A percentile compares a stretch with the other conserved stretches of the same genome.
Conservation (phyloP, 805 yeast species). For the Phaffomyces thermotolerans region DNA sequence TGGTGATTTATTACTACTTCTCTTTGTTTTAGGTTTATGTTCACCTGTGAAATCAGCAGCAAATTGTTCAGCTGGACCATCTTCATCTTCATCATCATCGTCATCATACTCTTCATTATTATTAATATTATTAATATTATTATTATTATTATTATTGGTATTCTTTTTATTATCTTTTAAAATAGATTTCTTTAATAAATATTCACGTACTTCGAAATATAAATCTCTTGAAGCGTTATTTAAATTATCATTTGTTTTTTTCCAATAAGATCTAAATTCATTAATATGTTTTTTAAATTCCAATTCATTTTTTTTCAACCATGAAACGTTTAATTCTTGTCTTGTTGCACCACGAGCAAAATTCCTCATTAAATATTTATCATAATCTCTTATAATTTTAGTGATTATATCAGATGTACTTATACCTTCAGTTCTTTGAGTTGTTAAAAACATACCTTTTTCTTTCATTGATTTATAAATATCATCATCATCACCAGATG, state of each 20-base stretch:
- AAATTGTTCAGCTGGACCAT: slow-evolving; percentile 12
- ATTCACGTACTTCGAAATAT: slow-evolving; percentile 78
- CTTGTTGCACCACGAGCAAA: slow-evolving; percentile 97
- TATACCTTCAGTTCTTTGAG: slow-evolving; percentile 95
- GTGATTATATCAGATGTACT: slow-evolving; percentile 95
- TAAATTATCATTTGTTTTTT: slow-evolving; percentile 58
- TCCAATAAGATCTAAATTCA: slow-evolving; percentile 83
- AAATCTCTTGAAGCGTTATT: slow-evolving; percentile 74
- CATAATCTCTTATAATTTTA: slow-evolving; percentile 90
- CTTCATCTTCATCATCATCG: slow-evolving; percentile 21
- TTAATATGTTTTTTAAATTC: slow-evolving; percentile 86
- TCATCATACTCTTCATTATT: slow-evolving; percentile 6
- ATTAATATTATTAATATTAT: slow-evolving; percentile 10
- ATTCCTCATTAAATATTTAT: slow-evolving; percentile 92
- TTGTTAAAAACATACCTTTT: slow-evolving; percentile 82
- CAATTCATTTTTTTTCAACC: slow-evolving; percentile 95
- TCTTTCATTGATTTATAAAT: slow-evolving; percentile 90
- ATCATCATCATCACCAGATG: slow-evolving; percentile 81
- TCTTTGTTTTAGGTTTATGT: slow-evolving; percentile 23
- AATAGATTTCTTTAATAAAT: slow-evolving; percentile 41
- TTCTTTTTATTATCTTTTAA: slow-evolving; percentile 18
- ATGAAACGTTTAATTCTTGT: slow-evolving; percentile 90
- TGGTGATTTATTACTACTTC: slow-evolving; percentile 12
- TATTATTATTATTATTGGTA: slow-evolving; percentile 6
- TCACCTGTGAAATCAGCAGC: slow-evolving; percentile 64